A percentile compares a stretch with the other conserved stretches of the same genome.
These are phyloP conservation scores for Candida suzukii DNA, from an alignment of 805 yeast species.

Conservation along the genomic window DNA sequence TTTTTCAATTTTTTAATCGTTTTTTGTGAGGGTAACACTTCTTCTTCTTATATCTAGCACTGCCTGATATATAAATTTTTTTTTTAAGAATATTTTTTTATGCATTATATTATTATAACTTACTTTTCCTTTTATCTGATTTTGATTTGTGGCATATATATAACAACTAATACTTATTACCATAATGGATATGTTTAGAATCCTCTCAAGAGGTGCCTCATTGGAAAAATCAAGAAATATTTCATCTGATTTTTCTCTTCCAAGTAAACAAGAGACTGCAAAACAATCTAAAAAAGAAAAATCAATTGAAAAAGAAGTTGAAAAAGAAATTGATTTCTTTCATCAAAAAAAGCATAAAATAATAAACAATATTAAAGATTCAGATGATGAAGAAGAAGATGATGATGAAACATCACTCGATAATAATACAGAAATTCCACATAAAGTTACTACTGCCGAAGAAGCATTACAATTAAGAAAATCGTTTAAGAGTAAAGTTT, in stretches of 20 bases:
- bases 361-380: slow-evolving; percentile 13
- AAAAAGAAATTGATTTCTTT: slow-evolving; percentile 80
- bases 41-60: no score
- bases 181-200: slow-evolving; percentile 81
- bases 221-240: slow-evolving; percentile 49
- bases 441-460: slow-evolving; percentile 39
- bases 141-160: no score
- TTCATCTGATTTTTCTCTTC: slow-evolving; percentile 34
- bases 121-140: no score
- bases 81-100: no score
- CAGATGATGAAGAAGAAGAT: slow-evolving; percentile 22
- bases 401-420: slow-evolving; percentile 24
- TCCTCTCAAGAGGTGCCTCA: slow-evolving; percentile 80
- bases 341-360: slow-evolving; percentile 39
- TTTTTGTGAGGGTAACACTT: background rate
- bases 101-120: no score
- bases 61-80: no score
- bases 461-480: slow-evolving; percentile 61
- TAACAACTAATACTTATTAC: no score
- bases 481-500: slow-evolving; percentile 56
- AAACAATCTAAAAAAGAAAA: slow-evolving; percentile 28
- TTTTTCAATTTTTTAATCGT: background rate
- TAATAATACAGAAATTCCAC: slow-evolving; percentile 1
- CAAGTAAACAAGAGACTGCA: slow-evolving; percentile 13
- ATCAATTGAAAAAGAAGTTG: slow-evolving; percentile 42